Conservation (phyloP, 2,329 filamentous ascomycete genomes). For the Hirsutella thompsonii region DNA sequence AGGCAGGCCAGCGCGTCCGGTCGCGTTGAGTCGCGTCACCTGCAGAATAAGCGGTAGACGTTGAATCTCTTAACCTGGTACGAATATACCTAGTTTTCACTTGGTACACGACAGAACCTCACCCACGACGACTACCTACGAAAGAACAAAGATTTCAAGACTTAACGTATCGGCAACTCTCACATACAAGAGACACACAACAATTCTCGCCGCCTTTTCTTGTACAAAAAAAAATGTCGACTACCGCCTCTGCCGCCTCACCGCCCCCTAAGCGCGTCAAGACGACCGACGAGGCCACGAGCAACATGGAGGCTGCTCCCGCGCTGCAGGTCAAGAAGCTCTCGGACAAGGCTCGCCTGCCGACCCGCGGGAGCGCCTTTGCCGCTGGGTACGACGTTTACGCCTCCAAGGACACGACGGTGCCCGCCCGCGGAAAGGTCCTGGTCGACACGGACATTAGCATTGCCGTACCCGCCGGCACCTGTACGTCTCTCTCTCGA, state of each 20-base stretch:
- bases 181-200: no score
- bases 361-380: slow-evolving; percentile 78
- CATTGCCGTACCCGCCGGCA: slow-evolving; percentile 81
- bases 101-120: no score
- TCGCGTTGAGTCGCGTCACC: no score
- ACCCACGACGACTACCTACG: no score
- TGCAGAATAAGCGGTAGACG: no score
- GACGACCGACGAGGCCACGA: slow-evolving; percentile 26
- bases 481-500: no score
- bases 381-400: slow-evolving; percentile 94
- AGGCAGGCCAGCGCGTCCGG: no score
- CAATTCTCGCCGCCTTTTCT: no score
- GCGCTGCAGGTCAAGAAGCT: slow-evolving; percentile 81
- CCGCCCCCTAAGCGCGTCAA: slow-evolving; percentile 74
- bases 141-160: no score
- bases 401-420: slow-evolving; percentile 56
- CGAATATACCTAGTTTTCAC: no score
- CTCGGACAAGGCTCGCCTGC: slow-evolving; percentile 62
- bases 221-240: slow-evolving; percentile 7
- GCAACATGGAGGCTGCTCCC: slow-evolving; percentile 31
- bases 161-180: no score
- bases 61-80: no score
- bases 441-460: slow-evolving; percentile 84
- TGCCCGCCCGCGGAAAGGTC: slow-evolving; percentile 73
- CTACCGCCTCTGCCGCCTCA: slow-evolving; percentile 45